Evolutionary conservation across 163 green algal species (phyloP).

Genomic region (Scenedesmus sp.): DNA sequence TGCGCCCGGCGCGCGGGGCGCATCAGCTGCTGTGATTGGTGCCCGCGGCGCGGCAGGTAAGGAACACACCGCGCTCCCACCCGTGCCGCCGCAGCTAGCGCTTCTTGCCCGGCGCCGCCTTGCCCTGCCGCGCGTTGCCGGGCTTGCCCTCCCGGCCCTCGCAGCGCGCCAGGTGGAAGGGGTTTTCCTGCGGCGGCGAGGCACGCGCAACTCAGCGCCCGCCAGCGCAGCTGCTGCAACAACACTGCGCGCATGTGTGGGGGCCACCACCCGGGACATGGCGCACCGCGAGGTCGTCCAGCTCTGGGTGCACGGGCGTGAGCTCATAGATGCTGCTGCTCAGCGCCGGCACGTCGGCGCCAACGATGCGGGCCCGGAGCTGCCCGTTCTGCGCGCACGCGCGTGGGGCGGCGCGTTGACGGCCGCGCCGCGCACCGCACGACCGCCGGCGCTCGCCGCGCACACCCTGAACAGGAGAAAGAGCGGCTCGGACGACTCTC

Average conservation of each 20-base stretch:
- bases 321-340: slow-evolving; percentile 59
- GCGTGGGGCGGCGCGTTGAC: too few relatives aligned
- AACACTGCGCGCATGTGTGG: not conserved
- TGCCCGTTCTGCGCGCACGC: slow-evolving; percentile 51
- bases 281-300: slow-evolving; percentile 73
- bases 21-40: too few relatives aligned
- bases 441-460: too few relatives aligned
- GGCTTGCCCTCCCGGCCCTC: too few relatives aligned
- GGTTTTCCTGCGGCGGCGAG: slow-evolving; percentile 35
- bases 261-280: too few relatives aligned
- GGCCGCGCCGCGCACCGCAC: too few relatives aligned
- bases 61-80: too few relatives aligned
- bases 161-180: slow-evolving; percentile 9
- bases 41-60: too few relatives aligned
- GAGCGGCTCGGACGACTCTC: slow-evolving; percentile 69
- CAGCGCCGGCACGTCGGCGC: slow-evolving; percentile 69
- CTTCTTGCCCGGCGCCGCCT: slow-evolving; percentile 18
- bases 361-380: slow-evolving; percentile 65
- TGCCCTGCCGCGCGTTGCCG: slow-evolving; percentile 1
- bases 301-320: slow-evolving; percentile 67
- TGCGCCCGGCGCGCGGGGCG: too few relatives aligned
- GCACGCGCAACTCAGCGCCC: not conserved
- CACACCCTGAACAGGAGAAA: slow-evolving; percentile 77
- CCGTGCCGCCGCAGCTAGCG: too few relatives aligned
- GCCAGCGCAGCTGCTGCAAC: not conserved